Evolutionary conservation across 2,329 filamentous ascomycete genomes (phyloP), one percentile per base, ranked within the genome.

Genomic region (Aspergillus aculeatinus): DNA sequence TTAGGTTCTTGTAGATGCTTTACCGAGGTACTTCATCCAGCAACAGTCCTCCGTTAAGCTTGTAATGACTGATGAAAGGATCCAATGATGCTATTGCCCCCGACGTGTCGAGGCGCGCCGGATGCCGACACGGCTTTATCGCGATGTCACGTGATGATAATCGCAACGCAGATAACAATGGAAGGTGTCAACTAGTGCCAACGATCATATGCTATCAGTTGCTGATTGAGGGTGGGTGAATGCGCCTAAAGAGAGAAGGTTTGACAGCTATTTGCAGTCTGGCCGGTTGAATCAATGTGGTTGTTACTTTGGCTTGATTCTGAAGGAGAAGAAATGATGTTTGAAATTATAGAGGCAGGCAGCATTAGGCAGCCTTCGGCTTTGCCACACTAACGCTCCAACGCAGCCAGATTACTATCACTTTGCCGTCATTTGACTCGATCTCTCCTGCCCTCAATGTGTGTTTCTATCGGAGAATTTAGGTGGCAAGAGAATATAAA

Each of bases 141-240:
- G 59, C 73, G 72, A 65, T 49, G 64, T 72, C 73, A 75, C 72
- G 70, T 75, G 73, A 62, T 51, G 60, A 59, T 58, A 35, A 9
- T 14, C 10, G 16, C n/a, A n/a, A 39, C 48, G 12, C 25, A 6
- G 49, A 14, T 25, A 25, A 33, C 11, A 27, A 23, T 54, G 27
- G 16, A 44, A 19, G 1, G 14, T 44, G 39, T 44, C 39, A 19
- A 44, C 19, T 44, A 12, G n/a, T 7, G 16, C 39, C 5, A 19
- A 44, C 16, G 4, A 44, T 44, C 16, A 3, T 7, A 19, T 44
- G 14, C 39, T 7, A 16, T 44, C 33, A 35, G 12, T 35, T n/a
- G 5, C 33, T 6, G 14, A 44, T 19, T 19, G 39, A n/a, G 4
- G 5, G n/a, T n/a, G 14, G 39, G 39, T 5, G 3, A 44, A 19